Percentiles rank a stretch among this genome's conserved stretches.
These are phyloP conservation scores for Austroboletus niveus DNA, from an alignment of 1,284 basidiomycete species.

Conservation along the genomic window DNA sequence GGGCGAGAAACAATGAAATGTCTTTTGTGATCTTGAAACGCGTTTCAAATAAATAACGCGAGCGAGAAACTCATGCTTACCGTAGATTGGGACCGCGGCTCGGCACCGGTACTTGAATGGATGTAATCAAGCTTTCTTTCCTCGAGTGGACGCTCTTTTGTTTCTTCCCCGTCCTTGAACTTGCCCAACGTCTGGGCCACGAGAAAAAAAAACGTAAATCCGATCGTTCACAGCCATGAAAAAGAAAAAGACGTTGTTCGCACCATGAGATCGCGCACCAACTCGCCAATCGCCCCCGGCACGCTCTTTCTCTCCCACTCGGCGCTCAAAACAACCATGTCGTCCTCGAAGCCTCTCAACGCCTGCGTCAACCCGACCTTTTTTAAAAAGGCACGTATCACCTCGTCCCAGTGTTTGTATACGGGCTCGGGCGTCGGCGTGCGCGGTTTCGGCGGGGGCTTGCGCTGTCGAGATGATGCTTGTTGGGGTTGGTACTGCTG, in stretches of 20 bases:
- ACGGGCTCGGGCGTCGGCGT: conserved; percentile 39
- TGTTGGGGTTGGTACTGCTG: conserved; percentile 33
- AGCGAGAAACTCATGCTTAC: conserved; percentile 39
- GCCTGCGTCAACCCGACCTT: conserved; percentile 60
- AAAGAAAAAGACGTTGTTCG: neutral
- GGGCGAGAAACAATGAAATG: conserved; percentile 66
- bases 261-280: conserved; percentile 55
- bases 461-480: conserved; percentile 28
- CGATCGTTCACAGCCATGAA: neutral
- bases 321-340: conserved; percentile 66
- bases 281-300: conserved; percentile 50
- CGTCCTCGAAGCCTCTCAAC: conserved; percentile 61
- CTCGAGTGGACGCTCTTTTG: conserved; percentile 43
- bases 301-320: conserved; percentile 61
- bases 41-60: conserved; percentile 1
- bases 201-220: conserved; percentile 3
- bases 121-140: conserved; percentile 65
- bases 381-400: conserved; percentile 52
- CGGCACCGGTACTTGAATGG: conserved; percentile 42
- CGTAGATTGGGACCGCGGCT: conserved; percentile 53
- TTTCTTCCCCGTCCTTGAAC: conserved; percentile 23
- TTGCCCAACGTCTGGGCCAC: conserved; percentile 25
- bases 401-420: conserved; percentile 61
- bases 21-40: conserved; percentile 57
- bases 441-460: conserved; percentile 26